These are phyloP conservation scores for Closterium sp. DNA, from an alignment of 139 green algal genomes.

Conservation along the genomic window DNA sequence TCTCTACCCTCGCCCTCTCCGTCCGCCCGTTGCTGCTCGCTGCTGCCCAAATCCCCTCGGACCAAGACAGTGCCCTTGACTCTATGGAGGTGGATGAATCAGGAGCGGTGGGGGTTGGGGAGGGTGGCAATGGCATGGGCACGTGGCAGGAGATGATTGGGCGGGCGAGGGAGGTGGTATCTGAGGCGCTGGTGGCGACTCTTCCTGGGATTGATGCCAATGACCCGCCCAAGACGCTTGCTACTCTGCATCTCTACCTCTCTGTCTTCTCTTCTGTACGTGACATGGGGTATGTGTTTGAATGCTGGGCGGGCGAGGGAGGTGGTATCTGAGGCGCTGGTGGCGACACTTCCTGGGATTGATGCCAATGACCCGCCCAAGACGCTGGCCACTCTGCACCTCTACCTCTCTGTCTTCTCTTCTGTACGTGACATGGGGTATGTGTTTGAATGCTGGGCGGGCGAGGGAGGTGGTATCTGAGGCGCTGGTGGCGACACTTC, in stretches of 20 bases:
- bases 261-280: constrained; percentile 54
- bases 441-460: not conserved
- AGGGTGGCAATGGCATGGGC: not conserved
- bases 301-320: constrained; percentile 12
- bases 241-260: constrained; percentile 76
- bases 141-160: not conserved
- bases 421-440: not conserved
- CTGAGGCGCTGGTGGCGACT: constrained; percentile 72
- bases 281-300: not conserved
- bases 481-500: constrained; percentile 77
- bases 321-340: constrained; percentile 71
- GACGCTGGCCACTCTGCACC: constrained; percentile 73
- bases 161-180: constrained; percentile 57
- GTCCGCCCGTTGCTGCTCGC: constrained; percentile 76
- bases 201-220: constrained; percentile 93
- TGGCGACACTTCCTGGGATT: constrained; percentile 79
- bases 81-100: not conserved
- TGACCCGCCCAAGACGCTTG: constrained; percentile 80
- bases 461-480: constrained; percentile 62
- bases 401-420: constrained; percentile 68
- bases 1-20: constrained; percentile 69
- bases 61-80: not conserved
- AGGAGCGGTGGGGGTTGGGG: not conserved
- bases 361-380: constrained; percentile 91
- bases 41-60: constrained; percentile 14